Conservation (phyloP, 495 filamentous ascomycete species). For the Daldinia decipiens region DNA sequence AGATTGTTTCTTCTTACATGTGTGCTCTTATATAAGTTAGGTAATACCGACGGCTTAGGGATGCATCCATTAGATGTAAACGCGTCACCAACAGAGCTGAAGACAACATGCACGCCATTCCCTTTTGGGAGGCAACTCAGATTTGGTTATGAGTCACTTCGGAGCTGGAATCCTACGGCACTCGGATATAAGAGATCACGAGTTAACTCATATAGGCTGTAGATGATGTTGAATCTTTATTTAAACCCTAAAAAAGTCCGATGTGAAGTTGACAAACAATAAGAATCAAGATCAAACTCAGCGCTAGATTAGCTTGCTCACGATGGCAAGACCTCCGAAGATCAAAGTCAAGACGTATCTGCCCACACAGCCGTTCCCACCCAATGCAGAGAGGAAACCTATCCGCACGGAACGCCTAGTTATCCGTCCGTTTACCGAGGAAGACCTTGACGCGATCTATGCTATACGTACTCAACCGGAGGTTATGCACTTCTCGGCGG, state of each 20-base stretch:
- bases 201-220: not conserved
- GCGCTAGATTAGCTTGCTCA: not conserved
- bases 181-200: not conserved
- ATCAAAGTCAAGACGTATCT: slow-evolving; percentile 50
- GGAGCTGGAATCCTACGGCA: slow-evolving; percentile 2
- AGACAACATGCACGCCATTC: slow-evolving; percentile 8
- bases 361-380: slow-evolving; percentile 48
- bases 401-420: slow-evolving; percentile 58
- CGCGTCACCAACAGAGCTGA: not conserved
- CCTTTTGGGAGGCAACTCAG: slow-evolving; percentile 5
- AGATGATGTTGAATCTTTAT: not conserved
- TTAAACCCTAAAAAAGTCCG: not conserved
- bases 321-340: slow-evolving; percentile 24
- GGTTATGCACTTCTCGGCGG: slow-evolving; percentile 59
- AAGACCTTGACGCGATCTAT: slow-evolving; percentile 54
- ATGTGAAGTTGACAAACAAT: not conserved
- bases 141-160: slow-evolving; percentile 12
- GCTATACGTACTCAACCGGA: slow-evolving; percentile 59
- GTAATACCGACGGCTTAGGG: too few relatives aligned
- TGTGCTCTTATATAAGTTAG: not conserved
- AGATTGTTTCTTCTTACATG: not conserved
- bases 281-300: not conserved
- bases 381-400: slow-evolving; percentile 39
- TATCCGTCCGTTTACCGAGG: slow-evolving; percentile 51
- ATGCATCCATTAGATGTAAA: not conserved